phyloP scores from a whole-genome alignment of 2,329 filamentous ascomycete genomes.

The Coccinonectria pachysandricola region DNA sequence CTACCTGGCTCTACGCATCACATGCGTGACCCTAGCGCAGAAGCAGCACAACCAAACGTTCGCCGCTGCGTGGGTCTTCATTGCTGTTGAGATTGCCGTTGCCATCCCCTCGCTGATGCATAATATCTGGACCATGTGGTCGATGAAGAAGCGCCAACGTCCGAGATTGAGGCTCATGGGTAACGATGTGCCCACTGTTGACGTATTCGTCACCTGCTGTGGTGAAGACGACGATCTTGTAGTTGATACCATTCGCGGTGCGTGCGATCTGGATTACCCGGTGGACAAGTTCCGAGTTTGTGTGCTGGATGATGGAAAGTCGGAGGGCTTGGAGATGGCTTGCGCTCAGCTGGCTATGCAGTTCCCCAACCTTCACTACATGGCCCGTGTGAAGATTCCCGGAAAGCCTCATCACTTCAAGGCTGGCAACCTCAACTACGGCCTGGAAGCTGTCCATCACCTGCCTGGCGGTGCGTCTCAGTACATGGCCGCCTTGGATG shows the following conservation, averaged over 20 bases:
- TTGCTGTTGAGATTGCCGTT: conserved; percentile 42
- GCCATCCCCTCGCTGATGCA: conserved; percentile 46
- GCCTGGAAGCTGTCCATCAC: conserved; percentile 37
- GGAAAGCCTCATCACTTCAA: conserved; percentile 48
- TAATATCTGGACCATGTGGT: conserved; percentile 47
- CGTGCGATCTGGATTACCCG: conserved; percentile 46
- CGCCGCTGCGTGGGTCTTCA: conserved; percentile 46
- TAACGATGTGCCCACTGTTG: conserved; percentile 41
- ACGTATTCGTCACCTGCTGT: conserved; percentile 48
- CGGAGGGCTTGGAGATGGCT: conserved; percentile 29
- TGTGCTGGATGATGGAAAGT: conserved; percentile 45
- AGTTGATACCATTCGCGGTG: conserved; percentile 45
- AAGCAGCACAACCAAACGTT: conserved; percentile 29
- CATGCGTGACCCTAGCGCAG: conserved; percentile 43
- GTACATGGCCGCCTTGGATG: conserved; percentile 54
- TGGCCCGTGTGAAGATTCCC: conserved; percentile 38
- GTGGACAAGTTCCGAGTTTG: conserved; percentile 41
- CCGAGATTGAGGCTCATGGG: conserved; percentile 43
- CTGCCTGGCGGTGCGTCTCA: conserved; percentile 45
- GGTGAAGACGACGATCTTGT: conserved; percentile 46
- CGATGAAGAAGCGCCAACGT: conserved; percentile 41
- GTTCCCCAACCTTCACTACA: conserved; percentile 42
- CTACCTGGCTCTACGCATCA: conserved; percentile 42
- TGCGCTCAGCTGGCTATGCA: conserved; percentile 27
- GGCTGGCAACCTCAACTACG: conserved; percentile 54